A percentile compares a stretch with the other conserved stretches of the same genome.
These are phyloP conservation scores for Fusarium cyanostomum DNA, from an alignment of 2,329 filamentous ascomycete genomes.

Conservation along the genomic window DNA sequence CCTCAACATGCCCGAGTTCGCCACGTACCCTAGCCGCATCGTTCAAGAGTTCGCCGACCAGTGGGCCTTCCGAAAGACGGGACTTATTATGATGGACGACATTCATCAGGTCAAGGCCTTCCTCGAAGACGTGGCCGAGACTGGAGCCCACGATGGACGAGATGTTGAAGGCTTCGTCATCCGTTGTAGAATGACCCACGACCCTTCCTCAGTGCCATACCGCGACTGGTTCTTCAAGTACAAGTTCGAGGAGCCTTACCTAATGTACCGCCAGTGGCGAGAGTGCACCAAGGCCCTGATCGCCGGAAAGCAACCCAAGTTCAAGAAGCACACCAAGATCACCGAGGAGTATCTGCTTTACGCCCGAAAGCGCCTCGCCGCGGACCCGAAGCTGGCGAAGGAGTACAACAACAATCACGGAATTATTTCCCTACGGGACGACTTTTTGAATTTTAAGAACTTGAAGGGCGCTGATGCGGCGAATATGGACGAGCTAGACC, in stretches of 20 bases:
- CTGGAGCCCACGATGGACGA: constrained; percentile 87
- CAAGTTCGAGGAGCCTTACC: constrained; percentile 98
- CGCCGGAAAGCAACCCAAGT: constrained; percentile 74
- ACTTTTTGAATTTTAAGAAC: constrained; percentile 85
- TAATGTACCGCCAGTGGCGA: constrained; percentile 99
- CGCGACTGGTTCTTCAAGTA: constrained; percentile 99
- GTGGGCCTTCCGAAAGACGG: constrained; percentile 94
- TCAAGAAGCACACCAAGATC: constrained; percentile 87
- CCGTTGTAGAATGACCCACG: constrained; percentile 77
- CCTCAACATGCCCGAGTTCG: constrained; percentile 91
- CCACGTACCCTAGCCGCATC: constrained; percentile 82
- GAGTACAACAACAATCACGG: constrained; percentile 89
- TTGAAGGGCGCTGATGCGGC: constrained; percentile 91
- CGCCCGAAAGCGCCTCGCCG: constrained; percentile 76
- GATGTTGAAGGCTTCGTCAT: constrained; percentile 98
- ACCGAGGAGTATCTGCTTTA: constrained; percentile 91
- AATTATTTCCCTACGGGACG: constrained; percentile 89
- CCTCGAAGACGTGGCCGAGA: constrained; percentile 85
- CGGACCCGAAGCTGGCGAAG: constrained; percentile 73
- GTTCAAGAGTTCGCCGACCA: constrained; percentile 89
- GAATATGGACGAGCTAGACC: constrained; percentile 68
- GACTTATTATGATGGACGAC: constrained; percentile 80
- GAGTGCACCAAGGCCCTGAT: constrained; percentile 96
- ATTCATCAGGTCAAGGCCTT: constrained; percentile 79
- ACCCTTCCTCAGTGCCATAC: constrained; percentile 64